Evolutionary conservation across 1,284 basidiomycete species (phyloP).

Genomic region (Malassezia caprae): DNA sequence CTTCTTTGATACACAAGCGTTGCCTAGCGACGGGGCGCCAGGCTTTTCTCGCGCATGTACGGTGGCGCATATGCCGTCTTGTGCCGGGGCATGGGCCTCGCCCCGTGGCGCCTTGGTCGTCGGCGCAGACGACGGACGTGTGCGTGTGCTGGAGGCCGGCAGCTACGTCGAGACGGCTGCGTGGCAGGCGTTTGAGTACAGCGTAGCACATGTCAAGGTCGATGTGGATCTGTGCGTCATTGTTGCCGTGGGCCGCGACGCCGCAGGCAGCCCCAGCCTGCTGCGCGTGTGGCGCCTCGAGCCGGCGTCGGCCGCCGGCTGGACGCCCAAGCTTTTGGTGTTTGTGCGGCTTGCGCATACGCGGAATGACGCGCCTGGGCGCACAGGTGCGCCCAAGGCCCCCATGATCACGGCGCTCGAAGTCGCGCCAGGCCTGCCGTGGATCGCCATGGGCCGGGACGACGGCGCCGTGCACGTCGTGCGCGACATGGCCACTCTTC

Average conservation of each 20-base stretch:
- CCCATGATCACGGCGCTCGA: constrained; percentile 48
- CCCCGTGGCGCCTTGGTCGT: constrained; percentile 21
- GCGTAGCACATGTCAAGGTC: constrained; percentile 23
- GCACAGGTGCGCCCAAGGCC: constrained; percentile 22
- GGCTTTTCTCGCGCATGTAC: not conserved
- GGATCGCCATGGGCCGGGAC: constrained; percentile 78
- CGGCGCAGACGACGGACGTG: constrained; percentile 23
- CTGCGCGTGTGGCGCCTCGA: constrained; percentile 41
- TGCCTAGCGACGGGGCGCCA: not conserved
- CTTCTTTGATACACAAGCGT: constrained; percentile 7
- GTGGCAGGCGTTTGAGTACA: constrained; percentile 35
- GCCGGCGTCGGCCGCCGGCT: not conserved
- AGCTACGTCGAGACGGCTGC: constrained; percentile 22
- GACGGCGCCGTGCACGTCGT: constrained; percentile 90
- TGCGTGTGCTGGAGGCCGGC: constrained; percentile 32
- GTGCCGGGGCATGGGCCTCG: constrained; percentile 2
- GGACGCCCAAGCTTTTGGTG: constrained; percentile 23
- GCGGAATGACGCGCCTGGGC: constrained; percentile 27
- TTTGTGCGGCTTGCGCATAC: constrained; percentile 21
- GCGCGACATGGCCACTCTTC: constrained; percentile 72
- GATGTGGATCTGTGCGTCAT: constrained; percentile 28
- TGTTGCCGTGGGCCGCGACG: constrained; percentile 33
- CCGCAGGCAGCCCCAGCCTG: constrained; percentile 25
- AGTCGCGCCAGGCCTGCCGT: constrained; percentile 66
- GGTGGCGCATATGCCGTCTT: not conserved